Evolutionary conservation across 768 basidiomycete species (phyloP), one percentile per base, ranked within the genome.

Genomic region (Psilocybe cubensis): DNA sequence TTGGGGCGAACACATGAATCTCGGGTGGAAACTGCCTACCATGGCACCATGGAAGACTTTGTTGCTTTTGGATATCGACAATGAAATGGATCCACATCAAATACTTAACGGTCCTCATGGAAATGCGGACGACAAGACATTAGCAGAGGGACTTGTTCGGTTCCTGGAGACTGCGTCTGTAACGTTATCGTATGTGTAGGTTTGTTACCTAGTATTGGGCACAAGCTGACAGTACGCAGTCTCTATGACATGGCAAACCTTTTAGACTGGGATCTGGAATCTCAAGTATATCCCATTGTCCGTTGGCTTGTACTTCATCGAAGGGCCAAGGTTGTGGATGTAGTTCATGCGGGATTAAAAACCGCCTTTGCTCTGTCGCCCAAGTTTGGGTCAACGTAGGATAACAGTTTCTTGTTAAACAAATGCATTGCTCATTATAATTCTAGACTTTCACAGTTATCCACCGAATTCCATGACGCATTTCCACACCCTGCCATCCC

Each of bases 11-110:
- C 87, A 88, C 52, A 79, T 91, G 70, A 78, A 79, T 63, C 76
- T 85, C 54, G 91, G 91, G 2, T 93, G 89, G 89, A 79, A 80
- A 44, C 75, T 94, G 2, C 86, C 90, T 8, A 74, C 82, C 17
- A 79, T 98, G 21, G 79, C 85, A 14, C 96, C 96, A 4, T 98
- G 96, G 96, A 97, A 97, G 68, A 90, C 92, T 20, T 69, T 98
- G 14, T 73, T 98, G 5, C 80, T 94, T 14, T 67, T 96, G 14
- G 89, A 93, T 51, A 83, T 63, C 29, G 76, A 80, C 14, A 78
- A 79, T 14, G 82, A 79, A 24, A 67, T 82, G 49, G 86, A 88
- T 56, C 82, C 86, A 1, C 83, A 84, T 60, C 75, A 81, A 66
- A 86, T 85, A 56, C 71, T 88, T 48, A 73, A 81, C 60, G 83